These are phyloP conservation scores for Aspergillus saccharolyticus DNA, from an alignment of 495 filamentous ascomycete genomes.

Conservation along the genomic window DNA sequence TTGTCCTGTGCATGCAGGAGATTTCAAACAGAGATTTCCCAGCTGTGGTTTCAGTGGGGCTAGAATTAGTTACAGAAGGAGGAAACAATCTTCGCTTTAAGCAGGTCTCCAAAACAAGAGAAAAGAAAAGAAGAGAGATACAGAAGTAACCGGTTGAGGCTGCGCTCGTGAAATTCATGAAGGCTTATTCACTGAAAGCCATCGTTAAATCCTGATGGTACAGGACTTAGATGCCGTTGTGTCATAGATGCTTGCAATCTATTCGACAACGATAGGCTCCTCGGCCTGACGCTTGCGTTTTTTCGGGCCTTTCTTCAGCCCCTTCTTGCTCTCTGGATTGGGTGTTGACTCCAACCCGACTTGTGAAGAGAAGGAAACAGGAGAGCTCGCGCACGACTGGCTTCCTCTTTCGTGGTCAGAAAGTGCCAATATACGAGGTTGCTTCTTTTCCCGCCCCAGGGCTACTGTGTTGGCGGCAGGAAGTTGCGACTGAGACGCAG, in stretches of 20 bases:
- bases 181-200: not conserved
- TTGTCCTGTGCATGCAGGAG: not conserved
- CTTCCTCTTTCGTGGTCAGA: constrained; percentile 15
- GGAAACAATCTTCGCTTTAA: not conserved
- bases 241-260: not conserved
- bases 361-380: not conserved
- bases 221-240: not conserved
- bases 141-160: not conserved
- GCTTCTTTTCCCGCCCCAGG: constrained; percentile 8
- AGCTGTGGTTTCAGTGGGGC: not conserved
- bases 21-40: not conserved
- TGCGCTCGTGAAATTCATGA: constrained; percentile 6
- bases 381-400: constrained; percentile 1
- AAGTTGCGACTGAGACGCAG: not conserved
- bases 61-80: not conserved
- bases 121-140: not conserved
- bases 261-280: not conserved
- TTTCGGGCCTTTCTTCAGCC: not conserved
- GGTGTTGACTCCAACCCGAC: not conserved
- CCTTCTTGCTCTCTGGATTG: not conserved
- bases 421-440: not conserved
- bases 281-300: not conserved
- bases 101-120: not conserved
- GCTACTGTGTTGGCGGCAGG: not conserved
- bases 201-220: not conserved